Base-by-base conservation (phyloP, 2,329 filamentous ascomycete genomes). In the Ceratocystiopsis minuta region DNA sequence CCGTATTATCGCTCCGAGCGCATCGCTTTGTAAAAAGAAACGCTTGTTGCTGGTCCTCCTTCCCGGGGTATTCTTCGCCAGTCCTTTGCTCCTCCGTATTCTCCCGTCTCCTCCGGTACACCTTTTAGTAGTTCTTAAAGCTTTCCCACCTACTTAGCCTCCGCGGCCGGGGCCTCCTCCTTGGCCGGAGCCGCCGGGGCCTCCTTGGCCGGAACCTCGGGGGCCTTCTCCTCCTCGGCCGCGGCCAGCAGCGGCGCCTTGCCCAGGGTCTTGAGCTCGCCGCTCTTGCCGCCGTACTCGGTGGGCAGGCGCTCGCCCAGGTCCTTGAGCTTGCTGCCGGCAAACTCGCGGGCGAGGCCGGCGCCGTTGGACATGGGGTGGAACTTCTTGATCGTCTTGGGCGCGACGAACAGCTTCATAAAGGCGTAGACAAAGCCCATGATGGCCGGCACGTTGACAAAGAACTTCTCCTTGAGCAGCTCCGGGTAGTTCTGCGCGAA, bases 401-500 rank as follows among this genome's bases (percentile, higher is more conserved):
- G 67, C 28, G 78, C 75, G 36, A 86, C 65, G 57, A 87, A 79
- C 16, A 83, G 60, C 64, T 85, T 86, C 65, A 86, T 78, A 42
- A 78, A 69, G 16, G 67, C 65, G 57, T 81, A 86, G 56, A 86
- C 72, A 68, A 87, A 95, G 43, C 84, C 82, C 87, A 95, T 95
- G 53, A 95, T 68, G 43, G 78, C 61, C 0, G 88, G 88, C 6
- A 95, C 84, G 54, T 95, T 95, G 62, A 95, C 81, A 56, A 95
- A 95, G 69, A 87, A 95, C 67, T 95, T 95, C 63, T 88, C 66
- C 52, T 75, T 75, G 39, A 95, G 70, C 11, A 93, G 75, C 64
- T 95, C 88, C 0, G 88, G 87, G 62, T 95, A 95, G 50, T 82
- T 81, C 50, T 73, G 76, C 40, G 78, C 73, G 57, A 95, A 85